phyloP scores from a whole-genome alignment of 129 eudicot species.

The Saposhnikovia divaricata region DNA sequence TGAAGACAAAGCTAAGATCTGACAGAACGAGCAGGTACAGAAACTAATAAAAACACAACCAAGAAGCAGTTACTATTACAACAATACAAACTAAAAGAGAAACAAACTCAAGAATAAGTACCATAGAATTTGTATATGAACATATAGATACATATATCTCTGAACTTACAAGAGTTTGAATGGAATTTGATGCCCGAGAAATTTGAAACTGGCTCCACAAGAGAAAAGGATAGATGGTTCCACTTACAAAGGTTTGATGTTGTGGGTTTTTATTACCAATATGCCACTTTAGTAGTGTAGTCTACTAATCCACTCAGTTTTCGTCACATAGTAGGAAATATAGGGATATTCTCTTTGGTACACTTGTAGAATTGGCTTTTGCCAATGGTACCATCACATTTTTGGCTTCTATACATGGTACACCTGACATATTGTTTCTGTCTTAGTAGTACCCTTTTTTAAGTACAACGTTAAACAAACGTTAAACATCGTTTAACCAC shows the following conservation, averaged over 20 bases:
- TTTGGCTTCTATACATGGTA: no score
- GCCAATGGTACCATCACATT: no score
- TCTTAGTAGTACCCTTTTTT: no score
- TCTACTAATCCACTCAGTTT: no score
- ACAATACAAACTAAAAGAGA: background rate
- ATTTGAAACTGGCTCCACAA: background rate
- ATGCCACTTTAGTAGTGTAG: no score
- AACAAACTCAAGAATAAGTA: background rate
- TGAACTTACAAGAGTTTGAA: background rate
- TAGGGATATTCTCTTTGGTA: no score
- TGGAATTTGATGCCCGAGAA: background rate
- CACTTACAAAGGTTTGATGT: background rate
- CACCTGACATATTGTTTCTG: no score
- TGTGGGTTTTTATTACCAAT: background rate
- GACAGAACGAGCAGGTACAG: conserved; percentile 9
- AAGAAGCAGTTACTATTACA: background rate
- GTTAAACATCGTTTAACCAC: no score
- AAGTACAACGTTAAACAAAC: no score
- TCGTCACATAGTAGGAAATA: no score
- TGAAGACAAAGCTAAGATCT: conserved; percentile 17
- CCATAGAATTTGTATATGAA: background rate
- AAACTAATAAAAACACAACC: background rate
- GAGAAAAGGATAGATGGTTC: background rate
- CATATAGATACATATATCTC: background rate
- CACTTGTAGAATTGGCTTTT: no score